Evolutionary conservation across 225 moss, liverwort and hornwort genomes (phyloP), one percentile per base, ranked within the genome.

Genomic region (Polytrichum formosum): DNA sequence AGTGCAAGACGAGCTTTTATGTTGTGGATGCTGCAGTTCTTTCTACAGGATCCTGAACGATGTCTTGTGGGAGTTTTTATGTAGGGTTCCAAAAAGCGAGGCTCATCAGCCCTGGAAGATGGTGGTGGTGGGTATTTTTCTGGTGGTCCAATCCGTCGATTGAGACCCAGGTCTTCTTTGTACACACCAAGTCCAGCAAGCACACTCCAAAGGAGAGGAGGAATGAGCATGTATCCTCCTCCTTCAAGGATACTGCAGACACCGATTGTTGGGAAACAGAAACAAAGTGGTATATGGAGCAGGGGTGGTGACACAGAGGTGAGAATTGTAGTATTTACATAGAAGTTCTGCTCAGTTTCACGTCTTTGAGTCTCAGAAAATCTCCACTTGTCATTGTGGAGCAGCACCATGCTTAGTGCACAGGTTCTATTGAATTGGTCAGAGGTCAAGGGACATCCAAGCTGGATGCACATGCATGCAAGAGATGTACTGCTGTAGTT

Each of bases 121-220:
- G 84, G 89, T 67, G 84, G 74, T 55, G 84, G 89, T 67, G 84
- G 74, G 26, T 92, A 90, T 77, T 78, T 84, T 53, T 94, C 96
- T 30, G 94, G 87, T 68, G 96, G 96, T 26, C 96, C 96, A 61
- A 91, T 94, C 9, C 84, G 96, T 54, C 85, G 94, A 70, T 73
- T 92, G 67, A 90, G 90, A 70, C 96, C 86, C n/a, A 89, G 92
- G 68, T 84, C 91, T 8, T 80, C 87, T 7, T 76, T 85, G 56
- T 83, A 91, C 30, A 82, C 83, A 30, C 80, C 88, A 64, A 88
- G 82, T 82, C 88, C 86, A 65, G 77, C 76, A 56, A 90, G 87
- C 69, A 79, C 80, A 70, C 71, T 82, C 28, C 79, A 80, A 54
- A 92, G 92, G 82, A 86, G 88, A 70, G 69, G 84, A 61, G 79